Evolutionary conservation across 75 land plant genomes (phyloP), one percentile per base, ranked within the genome.

Genomic region (Adiantum capillusveneris): DNA sequence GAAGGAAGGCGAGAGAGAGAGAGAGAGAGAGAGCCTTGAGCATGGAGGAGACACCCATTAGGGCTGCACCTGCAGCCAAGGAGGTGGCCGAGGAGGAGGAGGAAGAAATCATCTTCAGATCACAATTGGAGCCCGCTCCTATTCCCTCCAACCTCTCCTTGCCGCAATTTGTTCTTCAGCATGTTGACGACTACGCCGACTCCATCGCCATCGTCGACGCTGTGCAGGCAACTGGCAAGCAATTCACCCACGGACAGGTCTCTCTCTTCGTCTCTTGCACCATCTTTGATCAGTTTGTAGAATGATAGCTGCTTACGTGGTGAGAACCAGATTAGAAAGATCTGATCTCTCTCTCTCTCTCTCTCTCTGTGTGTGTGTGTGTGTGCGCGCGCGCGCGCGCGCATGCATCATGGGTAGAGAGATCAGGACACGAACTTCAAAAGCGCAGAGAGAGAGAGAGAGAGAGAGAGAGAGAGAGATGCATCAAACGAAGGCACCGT

Each of bases 161-260:
- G 31, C 92, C 88, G 0, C 72, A 86, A 29, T 95, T 84, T 49
- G 97, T 95, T 11, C 80, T 95, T 49, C 44, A 79, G 36, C 72
- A 65, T 36, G 84, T 71, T 2, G 25, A 72, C 19, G 39, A 24
- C 19, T 87, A 80, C 64, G 42, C 74, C 0, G 84, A 87, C 27
- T 75, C 81, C 43, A 81, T 84, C 19, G 99, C 99, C 0, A 52
- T 90, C n/a, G 93, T 95, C 48, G 99, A 95, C 41, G 74, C 84
- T n/a, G 37, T 34, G 7, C n/a, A n/a, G n/a, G 53, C 80, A 26
- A 80, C 72, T 0, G 99, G 97, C 21, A 71, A 78, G 28, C 27
- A 46, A 17, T 87, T 72, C 68, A 90, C 88, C 0, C 84, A 95
- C 45, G 72, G 71, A 5, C 65, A 86, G 27, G 55, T 53, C 37